Base-by-base conservation (phyloP, 768 basidiomycete species). In the Pluteus cervinus region DNA sequence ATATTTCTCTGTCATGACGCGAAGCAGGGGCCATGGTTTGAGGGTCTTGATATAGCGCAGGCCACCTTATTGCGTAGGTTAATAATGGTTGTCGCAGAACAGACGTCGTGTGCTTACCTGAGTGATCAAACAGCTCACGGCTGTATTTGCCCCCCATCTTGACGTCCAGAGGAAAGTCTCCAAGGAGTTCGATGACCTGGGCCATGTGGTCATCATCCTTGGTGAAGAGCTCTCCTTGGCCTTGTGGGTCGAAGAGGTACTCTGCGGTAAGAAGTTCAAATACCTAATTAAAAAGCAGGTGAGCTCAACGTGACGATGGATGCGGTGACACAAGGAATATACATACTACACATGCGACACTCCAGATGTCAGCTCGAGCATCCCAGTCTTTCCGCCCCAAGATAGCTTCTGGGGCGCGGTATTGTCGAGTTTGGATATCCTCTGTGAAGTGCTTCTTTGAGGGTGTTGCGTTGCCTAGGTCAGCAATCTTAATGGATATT, bases 181-280 rank as follows among this genome's bases (percentile, higher is more conserved):
- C 91, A 41, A 93, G 62, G 7, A 96, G 68, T 65, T 96, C 92
- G 39, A 93, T 82, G 44, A 94, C 88, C 63, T 93, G 91, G 24
- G 92, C 92, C 74, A 93, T 79, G 50, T 96, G 92, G 56, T 97
- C 94, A 52, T 93, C 91, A 57, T 96, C 91, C 60, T 92, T 92
- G 41, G 79, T 81, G 52, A 89, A 93, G 31, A 86, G 61, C 47
- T 82, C 80, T 17, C 79, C 78, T 58, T 86, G 83, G 18, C 78
- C 79, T 44, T 86, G 85, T 11, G 88, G 88, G 54, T 94, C 91
- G 55, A 96, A 94, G 28, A 96, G 74, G 56, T 83, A 92, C 56
- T 94, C 92, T 15, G 86, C 86, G 1, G 89, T 92, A 43, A 93
- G 64, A 44, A 96, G 71, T 58, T 96, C 92, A 50, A 96, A 96